These are phyloP conservation scores for Stephania cephalantha DNA, from an alignment of 164 flowering plant species.

Conservation along the genomic window DNA sequence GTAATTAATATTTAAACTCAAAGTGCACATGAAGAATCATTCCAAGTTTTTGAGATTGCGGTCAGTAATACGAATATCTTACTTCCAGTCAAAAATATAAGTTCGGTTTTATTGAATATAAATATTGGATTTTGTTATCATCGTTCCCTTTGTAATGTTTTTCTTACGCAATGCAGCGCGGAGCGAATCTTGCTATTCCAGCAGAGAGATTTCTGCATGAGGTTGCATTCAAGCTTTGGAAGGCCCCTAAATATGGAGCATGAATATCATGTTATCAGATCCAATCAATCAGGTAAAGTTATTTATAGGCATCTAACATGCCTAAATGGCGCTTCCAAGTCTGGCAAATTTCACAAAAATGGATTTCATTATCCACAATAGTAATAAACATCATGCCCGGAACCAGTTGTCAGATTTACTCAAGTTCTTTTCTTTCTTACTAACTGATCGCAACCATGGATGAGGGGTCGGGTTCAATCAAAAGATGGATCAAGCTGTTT, in stretches of 20 bases:
- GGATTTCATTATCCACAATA: background rate
- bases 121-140: background rate
- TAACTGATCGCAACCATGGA: background rate
- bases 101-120: no score
- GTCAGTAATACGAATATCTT: no score
- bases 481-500: background rate
- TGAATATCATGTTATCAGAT: conserved; percentile 15
- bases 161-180: conserved; percentile 38
- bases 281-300: background rate
- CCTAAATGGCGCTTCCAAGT: background rate
- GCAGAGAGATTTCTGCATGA: conserved; percentile 86
- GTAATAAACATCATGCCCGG: background rate
- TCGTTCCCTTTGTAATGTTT: background rate
- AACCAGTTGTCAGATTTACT: background rate
- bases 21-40: no score
- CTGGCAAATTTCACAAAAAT: background rate
- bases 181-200: conserved; percentile 69
- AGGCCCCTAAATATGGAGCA: conserved; percentile 75
- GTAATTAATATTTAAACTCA: no score
- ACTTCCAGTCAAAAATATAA: no score
- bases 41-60: no score
- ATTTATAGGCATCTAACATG: background rate
- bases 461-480: background rate
- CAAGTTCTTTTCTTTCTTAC: background rate
- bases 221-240: conserved; percentile 96